phyloP scores from a whole-genome alignment of 2,329 filamentous ascomycete species.

The Xylariaceae sp. region DNA sequence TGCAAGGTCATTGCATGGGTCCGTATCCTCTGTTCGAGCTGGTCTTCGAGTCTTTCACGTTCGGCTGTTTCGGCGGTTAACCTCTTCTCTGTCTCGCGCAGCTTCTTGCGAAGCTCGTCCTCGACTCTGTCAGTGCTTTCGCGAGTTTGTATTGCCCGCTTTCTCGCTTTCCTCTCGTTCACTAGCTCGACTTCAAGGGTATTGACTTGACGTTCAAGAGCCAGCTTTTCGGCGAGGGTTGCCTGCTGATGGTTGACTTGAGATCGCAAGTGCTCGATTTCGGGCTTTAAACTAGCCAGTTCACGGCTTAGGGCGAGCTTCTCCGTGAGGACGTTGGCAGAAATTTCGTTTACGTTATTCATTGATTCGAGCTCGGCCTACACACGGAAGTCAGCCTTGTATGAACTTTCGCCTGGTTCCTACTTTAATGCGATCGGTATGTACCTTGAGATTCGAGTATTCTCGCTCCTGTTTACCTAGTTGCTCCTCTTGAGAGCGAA shows the following conservation, averaged over 20 bases:
- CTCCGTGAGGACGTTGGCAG: conserved; percentile 70
- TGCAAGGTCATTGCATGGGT: conserved; percentile 40
- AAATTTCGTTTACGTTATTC: conserved; percentile 71
- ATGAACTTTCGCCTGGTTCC: neutral
- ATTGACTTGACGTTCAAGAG: conserved; percentile 78
- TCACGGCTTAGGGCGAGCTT: conserved; percentile 62
- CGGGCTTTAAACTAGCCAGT: conserved; percentile 59
- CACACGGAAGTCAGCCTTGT: conserved; percentile 30
- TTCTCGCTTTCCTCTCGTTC: conserved; percentile 75
- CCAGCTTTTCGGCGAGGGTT: conserved; percentile 78
- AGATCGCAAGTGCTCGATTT: conserved; percentile 62
- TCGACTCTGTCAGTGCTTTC: conserved; percentile 49
- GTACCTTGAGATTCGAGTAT: conserved; percentile 56
- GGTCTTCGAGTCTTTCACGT: conserved; percentile 43
- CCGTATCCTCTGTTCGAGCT: conserved; percentile 42
- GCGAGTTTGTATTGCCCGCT: conserved; percentile 58
- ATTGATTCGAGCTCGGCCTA: conserved; percentile 76
- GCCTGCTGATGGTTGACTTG: conserved; percentile 68
- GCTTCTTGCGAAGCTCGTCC: conserved; percentile 53
- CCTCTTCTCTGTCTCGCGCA: conserved; percentile 44
- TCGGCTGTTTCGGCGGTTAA: conserved; percentile 41
- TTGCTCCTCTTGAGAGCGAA: conserved; percentile 54
- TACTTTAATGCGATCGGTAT: neutral
- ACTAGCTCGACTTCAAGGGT: conserved; percentile 82
- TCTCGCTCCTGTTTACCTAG: conserved; percentile 57